Evolutionary conservation across 768 basidiomycete species (phyloP).

Genomic region (Panellus pusillus): DNA sequence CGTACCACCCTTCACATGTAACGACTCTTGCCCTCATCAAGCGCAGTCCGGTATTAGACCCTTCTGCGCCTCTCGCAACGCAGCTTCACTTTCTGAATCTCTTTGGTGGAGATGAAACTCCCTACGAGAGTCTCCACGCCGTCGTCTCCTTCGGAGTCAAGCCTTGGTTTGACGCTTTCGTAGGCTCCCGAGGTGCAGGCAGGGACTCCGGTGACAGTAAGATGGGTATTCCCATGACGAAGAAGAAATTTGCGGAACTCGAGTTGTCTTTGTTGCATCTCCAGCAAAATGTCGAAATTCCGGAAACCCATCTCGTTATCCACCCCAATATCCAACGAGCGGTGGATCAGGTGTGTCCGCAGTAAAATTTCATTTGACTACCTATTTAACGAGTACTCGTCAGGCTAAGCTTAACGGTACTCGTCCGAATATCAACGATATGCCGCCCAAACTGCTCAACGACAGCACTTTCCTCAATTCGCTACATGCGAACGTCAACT

Average conservation of each 20-base stretch:
- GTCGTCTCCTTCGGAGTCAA: conserved; percentile 95
- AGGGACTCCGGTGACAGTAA: conserved; percentile 76
- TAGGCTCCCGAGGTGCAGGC: conserved; percentile 73
- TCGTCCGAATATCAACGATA: conserved; percentile 75
- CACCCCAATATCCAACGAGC: conserved; percentile 88
- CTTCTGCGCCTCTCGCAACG: conserved; percentile 70
- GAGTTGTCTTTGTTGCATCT: conserved; percentile 92
- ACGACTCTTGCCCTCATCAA: conserved; percentile 96
- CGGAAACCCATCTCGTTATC: conserved; percentile 90
- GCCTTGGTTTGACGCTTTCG: conserved; percentile 98
- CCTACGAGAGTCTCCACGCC: conserved; percentile 94
- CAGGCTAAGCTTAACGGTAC: conserved; percentile 51
- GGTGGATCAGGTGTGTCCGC: conserved; percentile 60
- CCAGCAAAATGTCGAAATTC: conserved; percentile 99
- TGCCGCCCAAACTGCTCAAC: conserved; percentile 69
- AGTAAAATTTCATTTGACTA: conserved; percentile 10
- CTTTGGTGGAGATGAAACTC: conserved; percentile 84
- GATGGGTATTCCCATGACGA: conserved; percentile 97
- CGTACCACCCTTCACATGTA: conserved; percentile 76
- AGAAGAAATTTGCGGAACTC: conserved; percentile 98
- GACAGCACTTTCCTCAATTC: conserved; percentile 93
- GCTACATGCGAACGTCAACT: conserved; percentile 90
- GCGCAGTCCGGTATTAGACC: conserved; percentile 80
- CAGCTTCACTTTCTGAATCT: conserved; percentile 94
- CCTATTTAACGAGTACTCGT: conserved; percentile 2